Evolutionary conservation across 2,329 filamentous ascomycete genomes (phyloP).

Genomic region (Hypoxylon sp.): DNA sequence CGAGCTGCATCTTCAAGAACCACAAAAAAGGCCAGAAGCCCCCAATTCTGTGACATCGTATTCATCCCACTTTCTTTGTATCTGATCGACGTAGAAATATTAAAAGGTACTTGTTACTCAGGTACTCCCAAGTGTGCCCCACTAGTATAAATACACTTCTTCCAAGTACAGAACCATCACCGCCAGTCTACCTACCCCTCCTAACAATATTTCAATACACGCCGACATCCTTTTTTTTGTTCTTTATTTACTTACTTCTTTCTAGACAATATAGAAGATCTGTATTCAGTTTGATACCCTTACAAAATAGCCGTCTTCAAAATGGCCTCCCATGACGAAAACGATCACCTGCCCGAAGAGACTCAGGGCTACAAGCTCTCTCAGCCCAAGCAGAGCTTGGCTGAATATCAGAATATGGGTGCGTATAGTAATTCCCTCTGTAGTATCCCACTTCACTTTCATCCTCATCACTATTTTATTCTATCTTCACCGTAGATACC

Average conservation of each 20-base stretch:
- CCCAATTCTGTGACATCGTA: slow-evolving; percentile 37
- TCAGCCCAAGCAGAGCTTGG: slow-evolving; percentile 95
- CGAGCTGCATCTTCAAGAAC: slow-evolving; percentile 29
- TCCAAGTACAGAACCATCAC: slow-evolving; percentile 49
- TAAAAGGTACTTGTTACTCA: slow-evolving; percentile 26
- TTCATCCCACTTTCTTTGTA: slow-evolving; percentile 43
- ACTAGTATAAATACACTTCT: slow-evolving; percentile 38
- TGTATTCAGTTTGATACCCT: slow-evolving; percentile 1
- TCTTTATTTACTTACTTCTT: slow-evolving; percentile 13
- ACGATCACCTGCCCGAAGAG: slow-evolving; percentile 88
- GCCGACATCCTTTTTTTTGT: slow-evolving; percentile 12
- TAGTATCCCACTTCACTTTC: slow-evolving; percentile 4
- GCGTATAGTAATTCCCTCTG: slow-evolving; percentile 58
- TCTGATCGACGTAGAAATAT: slow-evolving; percentile 35
- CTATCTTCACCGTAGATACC: neutral
- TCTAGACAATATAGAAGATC: slow-evolving; percentile 22
- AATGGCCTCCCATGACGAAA: slow-evolving; percentile 79
- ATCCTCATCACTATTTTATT: neutral
- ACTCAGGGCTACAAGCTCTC: slow-evolving; percentile 98
- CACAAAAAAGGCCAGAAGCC: slow-evolving; percentile 34
- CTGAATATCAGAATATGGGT: slow-evolving; percentile 96
- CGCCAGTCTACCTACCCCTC: slow-evolving; percentile 49
- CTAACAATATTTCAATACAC: slow-evolving; percentile 34
- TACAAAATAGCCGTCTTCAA: slow-evolving; percentile 52
- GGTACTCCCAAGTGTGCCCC: slow-evolving; percentile 27